Conservation (phyloP, 768 basidiomycete genomes). For the Auricularia sp. region DNA sequence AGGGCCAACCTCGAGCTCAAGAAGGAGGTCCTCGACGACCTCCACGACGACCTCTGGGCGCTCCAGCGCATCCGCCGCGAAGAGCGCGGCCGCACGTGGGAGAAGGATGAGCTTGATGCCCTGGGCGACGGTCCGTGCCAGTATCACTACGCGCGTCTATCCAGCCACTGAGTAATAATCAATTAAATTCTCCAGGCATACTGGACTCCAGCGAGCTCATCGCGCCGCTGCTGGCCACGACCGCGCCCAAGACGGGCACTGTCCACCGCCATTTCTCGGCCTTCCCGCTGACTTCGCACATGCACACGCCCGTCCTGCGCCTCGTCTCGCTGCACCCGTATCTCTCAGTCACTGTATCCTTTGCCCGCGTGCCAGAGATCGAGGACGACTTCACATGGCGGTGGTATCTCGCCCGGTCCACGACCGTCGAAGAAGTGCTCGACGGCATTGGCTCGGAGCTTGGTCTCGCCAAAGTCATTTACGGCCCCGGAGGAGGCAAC, state of each 20-base stretch:
- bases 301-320: conserved; percentile 56
- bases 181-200: conserved; percentile 33
- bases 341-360: conserved; percentile 43
- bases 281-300: conserved; percentile 57
- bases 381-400: conserved; percentile 62
- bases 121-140: conserved; percentile 50
- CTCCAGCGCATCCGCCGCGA: conserved; percentile 56
- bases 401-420: conserved; percentile 50
- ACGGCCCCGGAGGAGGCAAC: conserved; percentile 55
- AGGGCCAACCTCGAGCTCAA: neutral
- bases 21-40: conserved; percentile 19
- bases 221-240: conserved; percentile 40
- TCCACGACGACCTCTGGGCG: conserved; percentile 55
- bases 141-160: neutral
- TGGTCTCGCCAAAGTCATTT: conserved; percentile 55
- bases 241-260: conserved; percentile 21
- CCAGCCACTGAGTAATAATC: conserved; percentile 7
- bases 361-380: conserved; percentile 66
- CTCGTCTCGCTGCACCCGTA: conserved; percentile 60
- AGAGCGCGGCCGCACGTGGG: conserved; percentile 53
- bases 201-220: conserved; percentile 36
- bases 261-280: conserved; percentile 52
- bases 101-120: conserved; percentile 55
- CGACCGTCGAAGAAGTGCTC: conserved; percentile 47
- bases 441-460: conserved; percentile 48